Evolutionary conservation across 2,329 filamentous ascomycete species (phyloP), one percentile per base, ranked within the genome.

Genomic region (Ophiostoma angusticollis): DNA sequence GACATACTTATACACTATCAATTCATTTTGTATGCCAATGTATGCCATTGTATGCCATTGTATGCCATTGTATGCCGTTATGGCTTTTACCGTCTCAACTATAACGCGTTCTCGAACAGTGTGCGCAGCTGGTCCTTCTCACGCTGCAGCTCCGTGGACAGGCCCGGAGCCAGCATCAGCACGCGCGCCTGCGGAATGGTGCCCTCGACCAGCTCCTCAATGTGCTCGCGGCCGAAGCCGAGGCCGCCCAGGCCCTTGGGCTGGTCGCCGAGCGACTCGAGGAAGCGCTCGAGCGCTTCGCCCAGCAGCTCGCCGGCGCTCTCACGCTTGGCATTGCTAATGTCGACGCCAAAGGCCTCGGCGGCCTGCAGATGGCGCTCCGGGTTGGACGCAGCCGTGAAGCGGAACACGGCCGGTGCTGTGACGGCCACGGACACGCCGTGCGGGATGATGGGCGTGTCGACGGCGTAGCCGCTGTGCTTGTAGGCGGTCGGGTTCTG

Each of bases 161-260:
- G 58, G 19, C 74, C 86, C 1, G 91, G 93, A 22, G 91, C 91
- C 45, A 98, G 62, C 80, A 87, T 91, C 53, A 98, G 58, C 40
- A 98, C 93, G 48, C 91, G 69, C 40, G 77, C 76, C 64, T 98
- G 91, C 5, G 91, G 91, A 45, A 98, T 78, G 0, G 91, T 98
- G 1, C 91, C 93, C 59, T 96, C 89, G 1, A 98, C 86, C 46
- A 98, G 63, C 9, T 67, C 74, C 47, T 93, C 84, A 14, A 98
- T 66, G 62, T 96, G 75, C 28, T 74, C 72, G 13, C 59, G 62
- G 38, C 70, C 70, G 54, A 96, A 98, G 0, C 91, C 93, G 11
- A 98, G 62, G 27, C 73, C 77, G 62, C 82, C 85, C 48, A 98
- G 60, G 0, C 93, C 93, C 29, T 76, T 70, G 1, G 93, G 93